Base-by-base conservation (phyloP, 2,329 filamentous ascomycete genomes). In the Penicillium rolfsii region DNA sequence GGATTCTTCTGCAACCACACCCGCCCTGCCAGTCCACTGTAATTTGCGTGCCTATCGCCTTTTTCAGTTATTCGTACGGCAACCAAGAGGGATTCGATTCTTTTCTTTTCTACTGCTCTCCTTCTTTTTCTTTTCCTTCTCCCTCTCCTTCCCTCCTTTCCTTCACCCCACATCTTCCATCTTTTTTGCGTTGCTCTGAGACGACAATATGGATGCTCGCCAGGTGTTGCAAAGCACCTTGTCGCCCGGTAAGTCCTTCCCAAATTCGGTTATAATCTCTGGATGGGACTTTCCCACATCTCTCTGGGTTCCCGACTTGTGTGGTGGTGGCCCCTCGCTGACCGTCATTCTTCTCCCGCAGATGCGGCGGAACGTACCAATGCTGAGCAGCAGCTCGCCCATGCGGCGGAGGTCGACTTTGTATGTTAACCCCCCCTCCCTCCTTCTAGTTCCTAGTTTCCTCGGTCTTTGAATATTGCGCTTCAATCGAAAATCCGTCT, bases 221-320 rank as follows among this genome's bases (percentile, higher is more conserved):
- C 90, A 93, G 83, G 94, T 99, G 84, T 90, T 99, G 84, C 88
- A 92, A 82, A 94, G 93, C 84, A 98, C 95, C 80, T 88, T 98
- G 82, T 96, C 93, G 76, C 86, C 93, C 77, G 94, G 95, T 98
- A 83, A 79, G 90, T 74, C 53, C 24, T 45, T 22, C 40, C 36
- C 52, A 33, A 36, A 1, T 16, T n/a, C 33, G 8, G 40, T 38
- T 19, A 50, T 35, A 35, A n/a, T 12, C 33, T 52, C 50, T 26
- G 16, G 50, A 52, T 40, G 50, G 40, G 46, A 50, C 14, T 30
- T 22, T 40, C 50, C 19, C 35, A 22, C 9, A n/a, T 28, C 33
- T 22, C 43, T 5, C n/a, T 2, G 12, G 52, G 26, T 40, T 38
- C 41, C 22, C 43, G 30, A 16, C 24, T 22, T 6, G 5, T 36